Percentiles rank a stretch among this genome's conserved stretches.
Conservation (phyloP, 192 early-diverging fungal genomes). For the Lobosporangium transversale region DNA sequence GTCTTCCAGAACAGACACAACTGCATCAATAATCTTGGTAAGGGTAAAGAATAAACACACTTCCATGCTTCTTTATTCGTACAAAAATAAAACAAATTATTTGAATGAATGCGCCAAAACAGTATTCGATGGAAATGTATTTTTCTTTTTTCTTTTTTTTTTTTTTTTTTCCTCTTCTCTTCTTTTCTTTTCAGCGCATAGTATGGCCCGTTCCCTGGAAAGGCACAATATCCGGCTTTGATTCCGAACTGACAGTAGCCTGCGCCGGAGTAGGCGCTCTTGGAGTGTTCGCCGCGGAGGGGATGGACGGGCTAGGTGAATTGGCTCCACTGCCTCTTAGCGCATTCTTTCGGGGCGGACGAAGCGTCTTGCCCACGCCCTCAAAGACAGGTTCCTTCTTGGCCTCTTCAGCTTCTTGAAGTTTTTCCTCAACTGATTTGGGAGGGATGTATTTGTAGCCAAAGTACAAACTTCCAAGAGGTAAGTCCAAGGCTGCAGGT, state of each 20-base stretch:
- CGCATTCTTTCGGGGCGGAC: constrained; percentile 59
- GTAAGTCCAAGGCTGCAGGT: constrained; percentile 82
- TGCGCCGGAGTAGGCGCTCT: constrained; percentile 26
- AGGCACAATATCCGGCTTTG: constrained; percentile 33
- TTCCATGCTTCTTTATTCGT: too few species aligned
- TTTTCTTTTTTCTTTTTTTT: background rate
- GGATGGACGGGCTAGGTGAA: constrained; percentile 40
- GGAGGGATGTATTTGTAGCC: constrained; percentile 83
- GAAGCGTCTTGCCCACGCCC: constrained; percentile 64
- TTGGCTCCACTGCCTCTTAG: constrained; percentile 46
- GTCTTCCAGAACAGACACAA: too few species aligned
- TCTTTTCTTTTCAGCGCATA: constrained; percentile 31
- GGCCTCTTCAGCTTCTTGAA: constrained; percentile 8
- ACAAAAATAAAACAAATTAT: too few species aligned
- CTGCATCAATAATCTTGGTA: too few species aligned
- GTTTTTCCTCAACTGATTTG: constrained; percentile 56
- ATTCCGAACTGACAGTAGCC: constrained; percentile 7
- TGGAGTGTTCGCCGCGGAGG: constrained; percentile 17
- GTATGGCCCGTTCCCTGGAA: constrained; percentile 48
- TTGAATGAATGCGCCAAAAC: too few species aligned
- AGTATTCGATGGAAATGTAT: too few species aligned
- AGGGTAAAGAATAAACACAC: too few species aligned
- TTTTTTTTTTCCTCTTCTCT: too few species aligned
- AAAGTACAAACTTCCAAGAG: constrained; percentile 90
- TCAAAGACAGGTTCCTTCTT: constrained; percentile 41